phyloP scores from a whole-genome alignment of 2,329 filamentous ascomycete species.

The Thelonectria rubi region DNA sequence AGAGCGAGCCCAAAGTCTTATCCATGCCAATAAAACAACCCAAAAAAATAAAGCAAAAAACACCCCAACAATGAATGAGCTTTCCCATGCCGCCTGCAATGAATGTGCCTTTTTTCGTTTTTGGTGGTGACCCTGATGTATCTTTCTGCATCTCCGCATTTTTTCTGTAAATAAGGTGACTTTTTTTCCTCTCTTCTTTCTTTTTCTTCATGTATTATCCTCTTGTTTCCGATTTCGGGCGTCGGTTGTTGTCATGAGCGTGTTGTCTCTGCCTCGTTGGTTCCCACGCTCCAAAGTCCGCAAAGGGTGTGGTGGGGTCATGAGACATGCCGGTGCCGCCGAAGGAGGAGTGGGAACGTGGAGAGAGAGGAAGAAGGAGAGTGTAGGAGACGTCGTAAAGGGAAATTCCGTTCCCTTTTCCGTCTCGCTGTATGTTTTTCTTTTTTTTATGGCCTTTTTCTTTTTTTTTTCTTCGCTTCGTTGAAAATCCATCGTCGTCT shows the following conservation, averaged over 20 bases:
- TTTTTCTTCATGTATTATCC: slow-evolving; percentile 22
- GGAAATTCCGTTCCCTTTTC: too few relatives aligned
- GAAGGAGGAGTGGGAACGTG: slow-evolving; percentile 20
- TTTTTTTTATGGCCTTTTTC: not conserved
- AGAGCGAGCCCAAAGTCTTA: slow-evolving; percentile 39
- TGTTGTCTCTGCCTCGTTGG: slow-evolving; percentile 15
- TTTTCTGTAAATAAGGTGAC: not conserved
- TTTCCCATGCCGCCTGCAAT: slow-evolving; percentile 29
- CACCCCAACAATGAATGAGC: not conserved
- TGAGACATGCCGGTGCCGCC: slow-evolving; percentile 15
- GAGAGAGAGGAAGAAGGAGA: not conserved
- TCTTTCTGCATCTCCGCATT: not conserved
- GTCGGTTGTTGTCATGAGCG: slow-evolving; percentile 30
- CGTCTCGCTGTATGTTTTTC: not conserved
- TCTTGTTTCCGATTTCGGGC: slow-evolving; percentile 29
- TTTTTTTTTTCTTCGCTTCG: slow-evolving; percentile 15
- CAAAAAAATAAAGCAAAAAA: not conserved
- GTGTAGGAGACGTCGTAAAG: too few relatives aligned
- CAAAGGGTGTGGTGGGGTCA: slow-evolving; percentile 27
- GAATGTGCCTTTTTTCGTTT: slow-evolving; percentile 30
- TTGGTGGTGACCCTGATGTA: not conserved
- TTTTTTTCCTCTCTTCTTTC: slow-evolving; percentile 26
- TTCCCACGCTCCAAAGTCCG: slow-evolving; percentile 20
- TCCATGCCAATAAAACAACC: slow-evolving; percentile 26
- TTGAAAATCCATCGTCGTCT: slow-evolving; percentile 20